Percentiles rank a stretch among this genome's conserved stretches.
These are phyloP conservation scores for Cucurbita maxima DNA, from an alignment of 306 rosid species.

Conservation along the genomic window DNA sequence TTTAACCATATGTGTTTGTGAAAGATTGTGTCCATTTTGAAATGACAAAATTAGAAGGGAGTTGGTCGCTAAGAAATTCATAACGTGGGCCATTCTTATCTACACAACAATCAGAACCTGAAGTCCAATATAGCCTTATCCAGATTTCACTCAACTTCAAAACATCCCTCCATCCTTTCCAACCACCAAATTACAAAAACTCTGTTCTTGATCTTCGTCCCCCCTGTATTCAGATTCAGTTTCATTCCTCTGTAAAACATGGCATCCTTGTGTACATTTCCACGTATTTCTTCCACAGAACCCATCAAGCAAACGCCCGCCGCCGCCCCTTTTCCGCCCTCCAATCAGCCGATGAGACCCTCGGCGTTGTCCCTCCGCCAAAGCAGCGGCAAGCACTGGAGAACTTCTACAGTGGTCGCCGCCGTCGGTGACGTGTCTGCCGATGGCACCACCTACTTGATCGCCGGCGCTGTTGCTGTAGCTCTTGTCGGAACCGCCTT, in stretches of 20 bases:
- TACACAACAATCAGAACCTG: constrained; percentile 11
- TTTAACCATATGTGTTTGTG: too few species aligned
- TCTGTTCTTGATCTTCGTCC: neutral
- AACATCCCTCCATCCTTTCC: neutral
- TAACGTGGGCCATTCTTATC: constrained; percentile 41
- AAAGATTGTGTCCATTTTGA: too few species aligned
- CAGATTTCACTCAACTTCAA: neutral
- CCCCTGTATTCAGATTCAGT: neutral
- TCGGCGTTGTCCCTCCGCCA: neutral
- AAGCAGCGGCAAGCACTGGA: constrained; percentile 11
- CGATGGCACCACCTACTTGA: constrained; percentile 46
- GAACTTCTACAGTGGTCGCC: constrained; percentile 39
- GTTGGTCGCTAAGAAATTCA: neutral
- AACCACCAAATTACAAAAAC: neutral
- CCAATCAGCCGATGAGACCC: constrained; percentile 1
- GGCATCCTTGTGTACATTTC: neutral
- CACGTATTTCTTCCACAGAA: neutral
- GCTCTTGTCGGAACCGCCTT: constrained; percentile 81
- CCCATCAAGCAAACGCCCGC: neutral
- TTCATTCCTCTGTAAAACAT: neutral
- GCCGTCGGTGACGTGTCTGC: constrained; percentile 71
- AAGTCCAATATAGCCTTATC: constrained; percentile 56
- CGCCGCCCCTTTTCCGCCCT: neutral
- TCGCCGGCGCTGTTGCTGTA: constrained; percentile 61
- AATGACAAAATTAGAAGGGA: neutral